Evolutionary conservation across 257 asterid genomes (phyloP).

Genomic region (Echium plantagineum): DNA sequence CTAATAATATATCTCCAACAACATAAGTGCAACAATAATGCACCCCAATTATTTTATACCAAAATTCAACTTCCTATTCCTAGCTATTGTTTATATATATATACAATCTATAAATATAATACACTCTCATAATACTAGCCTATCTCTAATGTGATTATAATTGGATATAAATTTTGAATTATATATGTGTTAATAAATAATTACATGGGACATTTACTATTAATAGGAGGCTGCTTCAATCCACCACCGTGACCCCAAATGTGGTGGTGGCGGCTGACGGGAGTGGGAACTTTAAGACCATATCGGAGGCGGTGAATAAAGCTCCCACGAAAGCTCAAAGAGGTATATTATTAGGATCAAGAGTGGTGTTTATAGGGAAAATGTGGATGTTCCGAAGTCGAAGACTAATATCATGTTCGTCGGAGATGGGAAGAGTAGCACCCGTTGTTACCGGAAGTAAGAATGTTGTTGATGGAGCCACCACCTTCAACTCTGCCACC

Average conservation of each 20-base stretch:
- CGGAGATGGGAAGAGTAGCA: neutral
- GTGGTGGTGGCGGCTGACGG: neutral
- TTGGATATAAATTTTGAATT: no score
- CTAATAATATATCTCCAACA: no score
- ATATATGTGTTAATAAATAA: no score
- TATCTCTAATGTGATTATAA: no score
- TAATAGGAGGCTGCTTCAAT: neutral
- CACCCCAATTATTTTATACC: no score
- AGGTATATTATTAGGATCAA: neutral
- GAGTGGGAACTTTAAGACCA: neutral
- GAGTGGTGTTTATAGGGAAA: neutral
- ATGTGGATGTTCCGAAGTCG: neutral
- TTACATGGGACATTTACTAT: no score
- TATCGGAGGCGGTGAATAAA: neutral
- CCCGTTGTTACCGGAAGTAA: neutral
- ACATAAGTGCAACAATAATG: no score
- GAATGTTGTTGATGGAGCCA: conserved; percentile 4
- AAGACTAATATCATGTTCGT: neutral
- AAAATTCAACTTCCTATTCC: no score
- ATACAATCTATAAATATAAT: no score
- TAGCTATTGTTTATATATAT: no score
- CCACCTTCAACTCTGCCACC: neutral
- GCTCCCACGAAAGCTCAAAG: neutral
- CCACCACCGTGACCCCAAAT: neutral
- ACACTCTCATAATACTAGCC: no score